phyloP scores from a whole-genome alignment of 345 rosid species.

The Gossypium turneri region DNA sequence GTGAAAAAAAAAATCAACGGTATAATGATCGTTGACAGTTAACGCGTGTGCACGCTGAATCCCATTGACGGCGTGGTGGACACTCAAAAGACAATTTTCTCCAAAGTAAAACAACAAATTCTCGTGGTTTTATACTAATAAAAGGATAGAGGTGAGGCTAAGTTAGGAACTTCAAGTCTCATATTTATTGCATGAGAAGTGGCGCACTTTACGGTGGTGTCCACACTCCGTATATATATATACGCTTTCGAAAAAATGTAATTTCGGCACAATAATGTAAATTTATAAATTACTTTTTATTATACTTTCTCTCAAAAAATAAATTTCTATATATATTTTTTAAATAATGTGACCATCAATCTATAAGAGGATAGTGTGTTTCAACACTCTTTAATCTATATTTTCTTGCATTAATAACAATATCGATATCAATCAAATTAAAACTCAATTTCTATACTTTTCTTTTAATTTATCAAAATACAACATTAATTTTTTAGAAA shows the following conservation, averaged over 20 bases:
- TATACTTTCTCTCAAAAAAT: no score
- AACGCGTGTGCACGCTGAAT: neutral
- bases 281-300: no score
- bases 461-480: no score
- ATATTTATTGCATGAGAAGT: conserved; percentile 35
- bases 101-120: neutral
- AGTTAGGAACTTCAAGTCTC: neutral
- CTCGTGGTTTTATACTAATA: no score
- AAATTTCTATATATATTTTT: no score
- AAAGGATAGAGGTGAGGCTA: neutral
- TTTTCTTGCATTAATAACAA: no score
- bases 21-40: conserved; percentile 10
- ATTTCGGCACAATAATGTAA: no score
- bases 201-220: conserved; percentile 39
- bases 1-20: neutral
- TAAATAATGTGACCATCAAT: no score
- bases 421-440: no score
- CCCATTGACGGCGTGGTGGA: neutral
- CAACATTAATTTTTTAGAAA: no score
- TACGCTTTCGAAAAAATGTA: neutral
- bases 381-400: fast-evolving
- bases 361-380: no score
- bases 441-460: no score
- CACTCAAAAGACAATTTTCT: neutral
- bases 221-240: conserved; percentile 27